A percentile compares a stretch with the other conserved stretches of the same genome.
These are phyloP conservation scores for Paramecium caudatum DNA, from an alignment of 73 alveolate species.

Conservation along the genomic window DNA sequence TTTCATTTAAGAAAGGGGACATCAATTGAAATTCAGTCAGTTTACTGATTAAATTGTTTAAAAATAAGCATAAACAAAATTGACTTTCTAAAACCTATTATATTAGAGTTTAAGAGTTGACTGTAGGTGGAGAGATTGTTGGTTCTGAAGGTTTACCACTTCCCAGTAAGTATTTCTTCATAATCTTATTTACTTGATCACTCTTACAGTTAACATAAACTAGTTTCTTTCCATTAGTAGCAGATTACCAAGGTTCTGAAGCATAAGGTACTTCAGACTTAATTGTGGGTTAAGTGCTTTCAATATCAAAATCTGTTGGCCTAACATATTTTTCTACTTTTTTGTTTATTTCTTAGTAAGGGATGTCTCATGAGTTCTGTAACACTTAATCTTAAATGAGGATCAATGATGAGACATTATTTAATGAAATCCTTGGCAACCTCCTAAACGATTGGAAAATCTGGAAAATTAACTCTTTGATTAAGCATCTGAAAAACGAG, in stretches of 20 bases:
- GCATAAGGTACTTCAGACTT: constrained; percentile 10
- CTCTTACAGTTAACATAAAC: constrained; percentile 23
- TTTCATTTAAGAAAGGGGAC: constrained; percentile 14
- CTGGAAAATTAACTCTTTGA: background rate
- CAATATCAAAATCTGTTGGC: background rate
- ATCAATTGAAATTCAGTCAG: background rate
- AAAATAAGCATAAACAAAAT: background rate
- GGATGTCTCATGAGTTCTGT: background rate
- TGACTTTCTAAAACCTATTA: background rate
- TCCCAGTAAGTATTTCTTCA: background rate
- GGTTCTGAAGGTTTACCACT: too few relatives aligned
- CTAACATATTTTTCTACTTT: background rate
- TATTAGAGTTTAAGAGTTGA: too few relatives aligned
- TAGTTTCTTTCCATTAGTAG: background rate
- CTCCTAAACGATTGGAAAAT: background rate
- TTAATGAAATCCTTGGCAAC: background rate
- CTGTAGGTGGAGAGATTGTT: too few relatives aligned
- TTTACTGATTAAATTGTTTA: background rate
- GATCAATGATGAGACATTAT: background rate
- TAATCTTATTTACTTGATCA: background rate
- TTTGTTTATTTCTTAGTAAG: background rate
- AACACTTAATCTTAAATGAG: background rate
- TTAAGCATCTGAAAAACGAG: constrained; percentile 26
- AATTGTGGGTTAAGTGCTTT: background rate
- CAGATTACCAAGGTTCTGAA: constrained; percentile 11